Base-by-base conservation (phyloP, 2,329 filamentous ascomycete genomes). In the Aotearoamyces nothofagi region DNA sequence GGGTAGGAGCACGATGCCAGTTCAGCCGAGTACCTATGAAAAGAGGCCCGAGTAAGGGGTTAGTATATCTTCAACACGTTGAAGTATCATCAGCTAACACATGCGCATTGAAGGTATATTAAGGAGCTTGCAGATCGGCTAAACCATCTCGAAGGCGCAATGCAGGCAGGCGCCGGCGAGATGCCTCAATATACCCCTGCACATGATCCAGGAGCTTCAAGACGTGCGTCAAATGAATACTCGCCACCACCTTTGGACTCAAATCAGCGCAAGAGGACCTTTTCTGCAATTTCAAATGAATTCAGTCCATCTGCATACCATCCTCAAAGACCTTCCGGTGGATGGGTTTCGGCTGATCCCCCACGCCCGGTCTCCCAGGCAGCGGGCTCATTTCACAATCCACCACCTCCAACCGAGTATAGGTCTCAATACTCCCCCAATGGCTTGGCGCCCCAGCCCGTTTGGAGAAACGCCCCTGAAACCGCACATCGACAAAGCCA, bases 1-100 rank as follows among this genome's bases (percentile, higher is more conserved):
- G 82, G 30, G 75, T 80, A 5, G 68, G 69, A n/a, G 68, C 74
- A n/a, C 60, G 62, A 13, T 93, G 84, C 53, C 66, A 84, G 12
- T 93, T 92, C 48, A 92, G 80, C 51, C 69, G 84, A 28, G 76
- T 90, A 30, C 83, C 82, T 1, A 81, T 90, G 63, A 92, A 90
- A 53, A 67, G 81, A 35, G 83, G 84, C 2, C 83, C 84, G 3
- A 90, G 78, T 47, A 93, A 92, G 66, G 84, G 84, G 65, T 81
- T 63, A 43, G 57, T 37, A 11, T 25, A 49, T 28, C 17, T 7
- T 32, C 17, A 31, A 20, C 8, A 28, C 29, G 19, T n/a, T n/a
- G n/a, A 7, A 8, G n/a, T 7, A 20, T 20, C n/a, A 29, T 32
- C 16, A 27, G 20, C 34, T 39, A 24, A 41, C 36, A 35, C 29